These are phyloP conservation scores for Ogataea sp. DNA, from an alignment of 805 yeast genomes.

Conservation along the genomic window DNA sequence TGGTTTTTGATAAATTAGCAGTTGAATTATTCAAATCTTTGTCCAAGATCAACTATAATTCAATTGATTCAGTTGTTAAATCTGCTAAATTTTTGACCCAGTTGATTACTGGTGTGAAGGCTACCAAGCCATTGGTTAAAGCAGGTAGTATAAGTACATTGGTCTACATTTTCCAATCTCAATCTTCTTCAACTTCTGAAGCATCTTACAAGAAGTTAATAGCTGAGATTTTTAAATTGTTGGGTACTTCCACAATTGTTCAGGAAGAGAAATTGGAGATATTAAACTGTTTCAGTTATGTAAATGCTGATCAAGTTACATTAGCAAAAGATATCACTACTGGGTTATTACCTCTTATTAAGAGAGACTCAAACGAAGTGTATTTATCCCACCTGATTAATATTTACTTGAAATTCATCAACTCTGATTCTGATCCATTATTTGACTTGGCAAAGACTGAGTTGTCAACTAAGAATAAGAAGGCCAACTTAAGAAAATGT, in stretches of 20 bases:
- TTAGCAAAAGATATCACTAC: constrained; percentile 12
- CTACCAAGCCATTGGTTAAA: constrained; percentile 64
- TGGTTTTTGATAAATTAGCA: constrained; percentile 47
- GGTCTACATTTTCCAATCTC: constrained; percentile 14
- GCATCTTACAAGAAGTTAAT: constrained; percentile 28
- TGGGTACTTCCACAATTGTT: constrained; percentile 48
- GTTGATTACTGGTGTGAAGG: constrained; percentile 49
- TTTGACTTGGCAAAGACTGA: background rate
- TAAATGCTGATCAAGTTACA: background rate
- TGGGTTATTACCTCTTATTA: constrained; percentile 36
- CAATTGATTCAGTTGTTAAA: constrained; percentile 29
- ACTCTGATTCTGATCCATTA: constrained; percentile 37
- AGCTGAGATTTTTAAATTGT: constrained; percentile 46
- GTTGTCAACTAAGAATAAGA: constrained; percentile 38
- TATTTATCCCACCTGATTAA: constrained; percentile 43
- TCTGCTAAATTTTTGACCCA: constrained; percentile 40
- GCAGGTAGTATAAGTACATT: constrained; percentile 33
- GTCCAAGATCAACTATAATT: constrained; percentile 26
- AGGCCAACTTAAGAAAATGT: constrained; percentile 48
- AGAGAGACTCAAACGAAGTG: constrained; percentile 71
- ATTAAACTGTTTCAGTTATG: background rate
- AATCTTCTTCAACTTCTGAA: constrained; percentile 12
- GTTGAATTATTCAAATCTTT: constrained; percentile 37
- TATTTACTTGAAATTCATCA: constrained; percentile 35
- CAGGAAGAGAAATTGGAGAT: background rate